Percentiles rank a stretch among this genome's conserved stretches.
Evolutionary conservation across 2,329 filamentous ascomycete species (phyloP).

Genomic region (Fusarium tupiense): DNA sequence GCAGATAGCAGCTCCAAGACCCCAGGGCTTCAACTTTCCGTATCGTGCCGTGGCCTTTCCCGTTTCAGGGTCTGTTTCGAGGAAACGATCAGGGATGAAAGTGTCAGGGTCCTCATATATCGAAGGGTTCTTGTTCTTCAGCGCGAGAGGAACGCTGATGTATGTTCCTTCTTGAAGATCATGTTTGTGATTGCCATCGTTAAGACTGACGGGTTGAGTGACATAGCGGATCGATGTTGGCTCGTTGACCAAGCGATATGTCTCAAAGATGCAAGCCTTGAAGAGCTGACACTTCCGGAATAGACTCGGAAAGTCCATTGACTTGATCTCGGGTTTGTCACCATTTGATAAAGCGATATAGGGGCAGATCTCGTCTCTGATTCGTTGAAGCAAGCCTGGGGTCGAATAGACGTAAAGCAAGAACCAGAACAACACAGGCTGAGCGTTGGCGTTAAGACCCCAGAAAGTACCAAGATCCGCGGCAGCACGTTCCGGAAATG

Average conservation of each 20-base stretch:
- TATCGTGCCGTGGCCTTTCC: constrained; percentile 28
- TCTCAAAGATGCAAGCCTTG: constrained; percentile 38
- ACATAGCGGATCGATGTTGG: constrained; percentile 33
- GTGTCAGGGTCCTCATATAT: constrained; percentile 29
- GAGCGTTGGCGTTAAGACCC: constrained; percentile 36
- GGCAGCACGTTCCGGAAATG: constrained; percentile 8
- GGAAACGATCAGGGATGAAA: constrained; percentile 37
- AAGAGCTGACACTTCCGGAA: constrained; percentile 31
- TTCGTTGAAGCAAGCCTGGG: background rate
- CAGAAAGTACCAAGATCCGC: constrained; percentile 27
- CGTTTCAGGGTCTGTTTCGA: constrained; percentile 12
- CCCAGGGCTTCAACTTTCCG: constrained; percentile 38
- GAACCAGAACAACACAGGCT: constrained; percentile 38
- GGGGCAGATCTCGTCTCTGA: constrained; percentile 26
- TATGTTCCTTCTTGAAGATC: constrained; percentile 33
- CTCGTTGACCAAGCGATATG: constrained; percentile 32
- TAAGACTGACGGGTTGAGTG: constrained; percentile 14
- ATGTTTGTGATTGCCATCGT: constrained; percentile 18
- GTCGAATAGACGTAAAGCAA: constrained; percentile 32
- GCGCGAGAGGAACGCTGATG: constrained; percentile 26
- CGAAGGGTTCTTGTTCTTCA: constrained; percentile 22
- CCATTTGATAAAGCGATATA: constrained; percentile 5
- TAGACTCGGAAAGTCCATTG: constrained; percentile 15
- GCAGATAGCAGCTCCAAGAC: constrained; percentile 33
- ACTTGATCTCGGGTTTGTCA: constrained; percentile 4